Base-by-base conservation (phyloP, 345 rosid species). In the Reutealis trisperma region DNA sequence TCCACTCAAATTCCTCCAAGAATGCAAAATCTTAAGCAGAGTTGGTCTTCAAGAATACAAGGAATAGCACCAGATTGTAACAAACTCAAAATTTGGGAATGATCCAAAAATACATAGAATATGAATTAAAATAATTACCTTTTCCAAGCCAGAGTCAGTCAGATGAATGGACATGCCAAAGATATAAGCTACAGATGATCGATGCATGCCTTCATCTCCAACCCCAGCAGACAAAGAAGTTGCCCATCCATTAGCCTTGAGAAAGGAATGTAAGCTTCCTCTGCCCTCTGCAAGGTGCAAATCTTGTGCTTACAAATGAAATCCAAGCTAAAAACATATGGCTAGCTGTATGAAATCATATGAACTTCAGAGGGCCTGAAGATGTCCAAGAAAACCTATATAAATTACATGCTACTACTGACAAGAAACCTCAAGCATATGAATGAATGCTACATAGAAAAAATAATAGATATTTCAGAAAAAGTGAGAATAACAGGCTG, bases 141-240 rank as follows among this genome's bases (percentile, higher is more conserved):
- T 89, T 80, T 86, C 98, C 85, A 96, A 85, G 79, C 99, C 99
- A 76, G 85, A 92, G 86, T 96, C 93, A 67, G 99, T 93, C 72
- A 96, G 92, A 84, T 85, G 85, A 73, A 96, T 90, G 67, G 98
- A 90, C 94, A 93, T 87, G 87, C 86, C 83, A 87, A 96, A 96
- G 44, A 92, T 85, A 84, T 93, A 96, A 70, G 92, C 94, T 68
- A 93, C 52, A 45, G 99, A 92, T 61, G 98, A 96, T 76, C 93
- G 92, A 77, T 89, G 86, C 88, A 91, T 82, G 81, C 98, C 99
- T 83, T 89, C 95, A 71, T 93, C 97, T 71, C 94, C 92, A 54
- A 96, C 97, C 77, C 98, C 99, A 79, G 98, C 99, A 70, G 97
- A 87, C 62, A 96, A 78, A 24, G 94, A 90, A 71, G 92, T 92